These are phyloP conservation scores for Tetrapisispora arboricola DNA, from an alignment of 805 yeast species.

Conservation along the genomic window DNA sequence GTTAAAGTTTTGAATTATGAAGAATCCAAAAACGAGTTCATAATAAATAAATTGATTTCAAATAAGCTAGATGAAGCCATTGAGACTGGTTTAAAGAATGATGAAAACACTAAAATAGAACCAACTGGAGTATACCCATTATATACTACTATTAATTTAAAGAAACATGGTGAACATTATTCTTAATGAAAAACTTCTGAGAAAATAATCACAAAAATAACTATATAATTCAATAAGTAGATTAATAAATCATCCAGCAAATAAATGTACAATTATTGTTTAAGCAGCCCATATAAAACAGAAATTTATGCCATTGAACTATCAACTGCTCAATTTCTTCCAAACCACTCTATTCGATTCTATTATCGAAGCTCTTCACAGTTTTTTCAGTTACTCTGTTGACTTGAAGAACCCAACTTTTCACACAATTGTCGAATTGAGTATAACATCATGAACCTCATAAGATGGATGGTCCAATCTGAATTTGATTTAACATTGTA, in stretches of 20 bases:
- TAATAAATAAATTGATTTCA: slow-evolving; percentile 13
- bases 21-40: slow-evolving; percentile 11
- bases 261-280: no score
- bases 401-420: no score
- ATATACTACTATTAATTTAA: slow-evolving; percentile 38
- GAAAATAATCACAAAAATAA: not conserved
- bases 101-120: slow-evolving; percentile 29
- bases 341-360: no score
- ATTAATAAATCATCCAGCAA: not conserved
- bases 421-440: no score
- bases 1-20: slow-evolving; percentile 18
- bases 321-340: no score
- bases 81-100: slow-evolving; percentile 10
- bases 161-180: slow-evolving; percentile 50
- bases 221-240: not conserved
- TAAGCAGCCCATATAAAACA: no score
- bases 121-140: slow-evolving; percentile 38
- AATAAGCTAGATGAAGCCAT: slow-evolving; percentile 16
- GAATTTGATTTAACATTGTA: no score
- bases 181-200: slow-evolving; percentile 8
- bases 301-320: no score
- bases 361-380: no score
- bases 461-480: no score
- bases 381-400: no score
- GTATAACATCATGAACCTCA: no score